Base-by-base conservation (phyloP, 2,329 filamentous ascomycete species). In the Aspergillus sclerotialis region DNA sequence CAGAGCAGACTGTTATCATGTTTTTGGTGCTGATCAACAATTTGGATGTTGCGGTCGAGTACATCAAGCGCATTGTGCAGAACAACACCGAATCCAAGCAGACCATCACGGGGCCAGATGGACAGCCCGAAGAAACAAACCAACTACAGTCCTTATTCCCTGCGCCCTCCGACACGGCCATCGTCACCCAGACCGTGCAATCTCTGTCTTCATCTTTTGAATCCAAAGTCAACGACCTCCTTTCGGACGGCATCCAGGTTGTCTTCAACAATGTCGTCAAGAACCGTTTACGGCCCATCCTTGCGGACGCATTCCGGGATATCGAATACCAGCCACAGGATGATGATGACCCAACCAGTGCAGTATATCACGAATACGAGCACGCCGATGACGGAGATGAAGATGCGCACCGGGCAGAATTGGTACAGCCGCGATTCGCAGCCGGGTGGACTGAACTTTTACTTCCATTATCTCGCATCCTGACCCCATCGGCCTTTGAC, bases 1-100 rank as follows among this genome's bases (percentile, higher is more conserved):
- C 89, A 0, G 92, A 98, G 58, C 80, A 88, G 49, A 86, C 82
- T 48, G 84, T 95, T 44, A 77, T 96, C 33, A 73, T 84, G 4
- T 98, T 98, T 58, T 78, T 95, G 11, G 82, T 96, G 14, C 74
- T 95, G 30, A 87, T 95, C 61, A 98, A 98, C 71, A 95, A 90
- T 56, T 78, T 98, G 16, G 90, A 98, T 56, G 77, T 94, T 40
- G 82, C 88, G 7, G 86, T 86, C 42, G 87, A 95, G 54, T 98
- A 98, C 61, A 76, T 95, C 32, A 76, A 78, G 11, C 83, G 90
- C 35, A 95, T 98, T 47, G 81, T 96, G 28, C 73, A 75, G 19
- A 73, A 78, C 21, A 78, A 82, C 30, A 68, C 89, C 16, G 69
- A 61, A 32, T 43, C 49, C 3, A 56, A 52, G 30, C 48, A 51